A percentile compares a stretch with the other conserved stretches of the same genome.
Conservation (phyloP, 768 basidiomycete species). For the Gloeopeniophorella convolvens region DNA sequence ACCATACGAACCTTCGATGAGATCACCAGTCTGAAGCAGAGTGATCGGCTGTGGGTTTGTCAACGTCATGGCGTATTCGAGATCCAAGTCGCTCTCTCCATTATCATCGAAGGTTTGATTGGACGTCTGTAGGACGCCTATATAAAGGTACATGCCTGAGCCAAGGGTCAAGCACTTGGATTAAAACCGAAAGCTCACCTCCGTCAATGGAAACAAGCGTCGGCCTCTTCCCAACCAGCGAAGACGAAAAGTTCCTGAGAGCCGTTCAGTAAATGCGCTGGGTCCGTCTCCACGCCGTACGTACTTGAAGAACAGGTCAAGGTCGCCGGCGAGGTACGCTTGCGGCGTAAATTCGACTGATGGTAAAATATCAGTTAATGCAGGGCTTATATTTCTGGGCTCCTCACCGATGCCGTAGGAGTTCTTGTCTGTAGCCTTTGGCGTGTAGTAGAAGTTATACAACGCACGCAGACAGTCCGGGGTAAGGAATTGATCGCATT, state of each 20-base stretch:
- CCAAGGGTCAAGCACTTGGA: slow-evolving; percentile 18
- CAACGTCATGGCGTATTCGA: slow-evolving; percentile 60
- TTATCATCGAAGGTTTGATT: slow-evolving; percentile 42
- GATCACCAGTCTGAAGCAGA: slow-evolving; percentile 38
- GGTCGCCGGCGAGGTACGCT: slow-evolving; percentile 36
- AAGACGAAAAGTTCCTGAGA: slow-evolving; percentile 34
- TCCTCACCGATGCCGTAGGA: slow-evolving; percentile 45
- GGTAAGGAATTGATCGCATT: slow-evolving; percentile 41
- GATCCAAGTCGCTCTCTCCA: slow-evolving; percentile 66
- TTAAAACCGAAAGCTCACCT: slow-evolving; percentile 26
- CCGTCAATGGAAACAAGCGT: slow-evolving; percentile 28
- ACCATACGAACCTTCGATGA: slow-evolving; percentile 7
- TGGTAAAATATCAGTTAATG: not conserved
- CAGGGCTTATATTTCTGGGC: not conserved
- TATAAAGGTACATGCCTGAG: slow-evolving; percentile 1
- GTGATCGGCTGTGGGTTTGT: slow-evolving; percentile 31
- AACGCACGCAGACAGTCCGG: slow-evolving; percentile 51
- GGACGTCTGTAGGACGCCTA: slow-evolving; percentile 38
- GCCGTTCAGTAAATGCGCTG: not conserved
- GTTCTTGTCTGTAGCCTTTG: slow-evolving; percentile 37
- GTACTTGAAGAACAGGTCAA: slow-evolving; percentile 34
- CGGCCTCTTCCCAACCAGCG: slow-evolving; percentile 36
- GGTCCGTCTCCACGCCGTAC: not conserved
- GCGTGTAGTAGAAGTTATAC: slow-evolving; percentile 47
- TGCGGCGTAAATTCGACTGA: slow-evolving; percentile 40